A percentile compares a stretch with the other conserved stretches of the same genome.
phyloP scores from a whole-genome alignment of 805 yeast genomes.

The Candida glaebosa region DNA sequence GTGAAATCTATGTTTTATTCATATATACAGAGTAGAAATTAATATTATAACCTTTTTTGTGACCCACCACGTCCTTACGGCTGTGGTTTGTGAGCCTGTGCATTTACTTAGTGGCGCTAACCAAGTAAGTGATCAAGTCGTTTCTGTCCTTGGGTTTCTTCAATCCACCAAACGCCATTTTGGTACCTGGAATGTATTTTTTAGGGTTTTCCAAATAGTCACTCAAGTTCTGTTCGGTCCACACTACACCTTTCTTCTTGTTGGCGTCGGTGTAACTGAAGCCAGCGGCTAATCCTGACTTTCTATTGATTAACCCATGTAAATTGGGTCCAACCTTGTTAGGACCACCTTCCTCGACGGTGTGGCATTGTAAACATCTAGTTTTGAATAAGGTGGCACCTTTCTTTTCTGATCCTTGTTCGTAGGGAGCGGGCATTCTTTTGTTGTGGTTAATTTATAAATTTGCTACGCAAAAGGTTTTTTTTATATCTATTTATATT shows the following conservation, averaged over 20 bases:
- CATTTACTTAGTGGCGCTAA: constrained; percentile 40
- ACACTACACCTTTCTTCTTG: constrained; percentile 88
- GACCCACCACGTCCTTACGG: no score
- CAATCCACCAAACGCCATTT: constrained; percentile 99
- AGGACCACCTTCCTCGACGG: constrained; percentile 92
- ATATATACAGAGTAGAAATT: no score
- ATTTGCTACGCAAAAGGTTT: no score
- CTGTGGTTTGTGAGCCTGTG: no score
- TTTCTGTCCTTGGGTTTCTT: constrained; percentile 99
- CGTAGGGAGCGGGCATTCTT: constrained; percentile 44
- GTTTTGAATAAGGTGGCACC: constrained; percentile 99
- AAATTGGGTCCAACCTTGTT: constrained; percentile 99
- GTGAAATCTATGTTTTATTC: no score
- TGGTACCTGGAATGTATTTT: constrained; percentile 99
- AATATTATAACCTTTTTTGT: no score
- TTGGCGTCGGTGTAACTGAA: constrained; percentile 97
- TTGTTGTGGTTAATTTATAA: not conserved
- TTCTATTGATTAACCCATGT: constrained; percentile 91
- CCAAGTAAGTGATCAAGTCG: constrained; percentile 88
- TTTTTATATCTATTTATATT: not conserved
- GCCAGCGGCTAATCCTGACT: constrained; percentile 88
- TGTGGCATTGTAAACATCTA: constrained; percentile 99
- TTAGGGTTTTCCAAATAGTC: constrained; percentile 99
- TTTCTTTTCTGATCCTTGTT: constrained; percentile 54
- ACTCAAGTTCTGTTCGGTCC: constrained; percentile 85